Percentiles rank a stretch among this genome's conserved stretches.
Conservation (phyloP, 2,329 filamentous ascomycete genomes). For the Claviceps arundinis region DNA sequence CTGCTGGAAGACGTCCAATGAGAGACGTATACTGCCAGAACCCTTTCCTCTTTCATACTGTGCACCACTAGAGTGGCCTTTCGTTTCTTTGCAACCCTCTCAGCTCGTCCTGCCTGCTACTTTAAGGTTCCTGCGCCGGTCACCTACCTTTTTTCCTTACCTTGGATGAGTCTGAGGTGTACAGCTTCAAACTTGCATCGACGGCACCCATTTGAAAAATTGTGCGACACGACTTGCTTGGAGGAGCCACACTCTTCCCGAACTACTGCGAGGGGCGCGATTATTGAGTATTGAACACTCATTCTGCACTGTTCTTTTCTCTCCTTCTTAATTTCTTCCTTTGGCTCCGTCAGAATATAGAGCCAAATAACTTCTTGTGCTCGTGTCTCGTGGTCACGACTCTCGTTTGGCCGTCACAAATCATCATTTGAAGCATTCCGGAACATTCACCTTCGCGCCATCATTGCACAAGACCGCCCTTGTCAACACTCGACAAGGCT, state of each 20-base stretch:
- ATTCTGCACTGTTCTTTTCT: not conserved
- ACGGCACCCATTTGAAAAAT: not conserved
- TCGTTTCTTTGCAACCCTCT: not conserved
- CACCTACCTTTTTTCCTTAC: not conserved
- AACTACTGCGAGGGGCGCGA: not conserved
- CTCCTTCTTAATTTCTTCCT: not conserved
- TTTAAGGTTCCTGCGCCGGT: not conserved
- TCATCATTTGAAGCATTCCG: not conserved
- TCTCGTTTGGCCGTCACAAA: not conserved
- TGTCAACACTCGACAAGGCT: not conserved
- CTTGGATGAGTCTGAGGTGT: not conserved
- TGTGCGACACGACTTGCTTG: not conserved
- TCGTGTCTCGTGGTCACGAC: not conserved
- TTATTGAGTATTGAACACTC: not conserved
- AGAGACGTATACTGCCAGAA: slow-evolving; percentile 3
- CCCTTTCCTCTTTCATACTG: not conserved
- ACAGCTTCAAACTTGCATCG: not conserved
- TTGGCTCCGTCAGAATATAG: not conserved
- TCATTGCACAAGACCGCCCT: not conserved
- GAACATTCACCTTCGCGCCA: not conserved
- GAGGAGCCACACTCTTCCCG: not conserved
- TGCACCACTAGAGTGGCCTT: not conserved
- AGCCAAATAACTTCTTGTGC: not conserved
- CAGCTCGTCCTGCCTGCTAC: not conserved
- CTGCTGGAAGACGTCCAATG: slow-evolving; percentile 2